These are phyloP conservation scores for Cyclanthera cordifolia DNA, from an alignment of 306 rosid genomes.

Conservation along the genomic window DNA sequence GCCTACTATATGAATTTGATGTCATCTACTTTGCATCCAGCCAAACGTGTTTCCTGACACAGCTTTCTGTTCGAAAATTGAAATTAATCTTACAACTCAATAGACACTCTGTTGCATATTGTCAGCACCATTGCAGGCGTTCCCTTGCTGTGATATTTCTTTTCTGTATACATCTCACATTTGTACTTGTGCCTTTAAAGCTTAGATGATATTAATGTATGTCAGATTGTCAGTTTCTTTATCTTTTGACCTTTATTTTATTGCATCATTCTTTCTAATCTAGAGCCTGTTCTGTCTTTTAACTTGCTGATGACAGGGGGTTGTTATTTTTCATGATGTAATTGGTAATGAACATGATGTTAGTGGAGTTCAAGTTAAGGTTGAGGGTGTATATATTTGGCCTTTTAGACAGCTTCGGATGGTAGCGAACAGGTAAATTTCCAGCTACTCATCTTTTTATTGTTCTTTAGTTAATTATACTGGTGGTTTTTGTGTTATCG, in stretches of 20 bases:
- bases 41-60: too few relatives aligned
- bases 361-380: constrained; percentile 82
- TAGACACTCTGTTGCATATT: too few relatives aligned
- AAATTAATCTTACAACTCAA: too few relatives aligned
- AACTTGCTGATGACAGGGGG: constrained; percentile 51
- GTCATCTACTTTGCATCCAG: too few relatives aligned
- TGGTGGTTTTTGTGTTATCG: neutral
- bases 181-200: neutral
- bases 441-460: neutral
- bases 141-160: neutral
- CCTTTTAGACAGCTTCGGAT: constrained; percentile 95
- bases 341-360: constrained; percentile 67
- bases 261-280: neutral
- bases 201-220: neutral
- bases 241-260: neutral
- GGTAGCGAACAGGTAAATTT: constrained; percentile 75
- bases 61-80: too few relatives aligned
- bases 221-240: neutral
- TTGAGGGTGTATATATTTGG: constrained; percentile 99
- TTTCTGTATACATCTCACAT: neutral
- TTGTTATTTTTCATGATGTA: constrained; percentile 74
- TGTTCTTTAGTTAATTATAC: neutral
- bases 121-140: too few relatives aligned
- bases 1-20: too few relatives aligned
- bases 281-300: constrained; percentile 3